Evolutionary conservation across 148 eudicot genomes (phyloP), one percentile per base, ranked within the genome.

Genomic region (Rhododendron simsii): DNA sequence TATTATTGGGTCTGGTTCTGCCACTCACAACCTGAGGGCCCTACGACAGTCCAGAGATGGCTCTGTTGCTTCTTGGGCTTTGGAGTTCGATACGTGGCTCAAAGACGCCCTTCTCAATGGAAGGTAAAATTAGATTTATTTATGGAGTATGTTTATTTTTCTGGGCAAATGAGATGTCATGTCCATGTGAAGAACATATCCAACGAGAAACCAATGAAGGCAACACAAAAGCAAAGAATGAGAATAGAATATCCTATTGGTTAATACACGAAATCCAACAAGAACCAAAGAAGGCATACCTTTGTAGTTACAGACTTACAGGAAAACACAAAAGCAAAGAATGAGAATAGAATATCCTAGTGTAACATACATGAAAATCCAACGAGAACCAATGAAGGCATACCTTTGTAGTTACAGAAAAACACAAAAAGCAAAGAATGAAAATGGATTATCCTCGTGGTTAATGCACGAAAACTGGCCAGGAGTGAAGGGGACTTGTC

Each of bases 1-100:
- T 41, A 90, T 96, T 47, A 71, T 96, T 86, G 98, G 98, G 73
- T 96, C 98, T 1, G 98, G 98, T 45, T 89, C 96, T 78, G 91
- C 98, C 37, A 92, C 93, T 13, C 98, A 94, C 87, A 94, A 94
- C 88, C 63, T 96, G 84, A 90, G 96, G 75, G 76, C 87, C 15
- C 83, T 93, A 28, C 50, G 74, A 37, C 13, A 45, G 30, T 6
- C 44, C 50, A 9, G 10, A 44, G 85, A 79, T 16, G 85, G 78
- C 33, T 74, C 91, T 7, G 91, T 90, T 45, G 91, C 88, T 81
- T 84, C 94, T 2, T 93, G 96, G 96, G 98, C 98, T 59, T 74
- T 30, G 8, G 94, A 94, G 87, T 96, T 96, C 71, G 96, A 94
- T 86, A 87, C 84, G 15, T 96, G 98, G 98, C 94, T 96, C 20